Base-by-base conservation (phyloP, 1,284 basidiomycete species). In the Trichosporon faecale region DNA sequence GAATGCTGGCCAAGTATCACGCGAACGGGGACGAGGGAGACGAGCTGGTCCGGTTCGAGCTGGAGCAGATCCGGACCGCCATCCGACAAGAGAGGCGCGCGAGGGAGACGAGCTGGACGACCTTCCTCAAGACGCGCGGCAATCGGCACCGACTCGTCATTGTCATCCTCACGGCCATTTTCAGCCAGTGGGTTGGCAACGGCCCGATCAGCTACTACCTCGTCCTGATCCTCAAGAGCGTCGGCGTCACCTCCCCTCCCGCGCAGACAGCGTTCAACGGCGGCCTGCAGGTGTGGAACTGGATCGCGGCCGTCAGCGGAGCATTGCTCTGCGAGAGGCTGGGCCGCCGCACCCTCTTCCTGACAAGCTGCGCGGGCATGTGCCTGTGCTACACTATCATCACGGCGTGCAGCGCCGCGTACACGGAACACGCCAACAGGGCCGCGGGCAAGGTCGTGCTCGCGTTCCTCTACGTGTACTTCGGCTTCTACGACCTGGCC, bases 61-160 rank as follows among this genome's bases (percentile, higher is more conserved):
- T 73, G 21, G 65, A 69, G 61, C 75, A 74, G 69, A 70, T 74
- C 69, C 71, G 74, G 61, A 68, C 81, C 40, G 76, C 81, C 1
- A 73, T 80, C 64, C 67, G 85, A 67, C 89, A 88, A 74, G 91
- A 93, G 79, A 86, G 57, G 1, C 35, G 21, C 16, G 63, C 60
- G 25, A 64, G 37, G 11, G 46, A 23, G n/a, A 68, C 63, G 9
- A 7, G 64, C 2, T 73, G 66, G 66, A 60, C 52, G n/a, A 46
- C 72, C 9, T 73, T 73, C 64, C 18, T 83, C 74, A 65, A 65
- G 44, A 82, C 78, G n/a, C 76, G 70, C 25, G 83, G 83, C 1
- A 83, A 84, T 71, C 74, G 87, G 65, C 84, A 81, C 64, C 81
- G 87, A 4, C 71, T 88, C 31, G 63, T 86, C 29, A 83, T 88